Conservation (phyloP, 257 asterid species). For the Orobanche coerulescens region DNA sequence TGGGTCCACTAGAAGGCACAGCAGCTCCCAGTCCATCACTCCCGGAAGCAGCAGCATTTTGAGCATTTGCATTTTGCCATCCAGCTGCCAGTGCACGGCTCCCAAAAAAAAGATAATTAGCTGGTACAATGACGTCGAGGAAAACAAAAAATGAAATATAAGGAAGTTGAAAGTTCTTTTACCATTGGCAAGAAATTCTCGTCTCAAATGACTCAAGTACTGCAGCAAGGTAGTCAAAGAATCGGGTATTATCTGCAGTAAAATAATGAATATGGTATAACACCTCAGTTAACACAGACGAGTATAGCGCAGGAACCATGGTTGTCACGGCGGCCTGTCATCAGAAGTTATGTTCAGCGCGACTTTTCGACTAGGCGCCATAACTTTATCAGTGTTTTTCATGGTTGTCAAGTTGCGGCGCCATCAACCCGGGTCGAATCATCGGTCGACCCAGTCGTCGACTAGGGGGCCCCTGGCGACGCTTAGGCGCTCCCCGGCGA, state of each 20-base stretch:
- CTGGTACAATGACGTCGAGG: neutral
- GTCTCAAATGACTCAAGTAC: constrained; percentile 63
- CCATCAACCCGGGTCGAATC: too few relatives aligned
- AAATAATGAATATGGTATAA: constrained; percentile 9
- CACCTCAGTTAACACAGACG: constrained; percentile 14
- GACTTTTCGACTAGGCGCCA: too few relatives aligned
- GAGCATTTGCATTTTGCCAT: constrained; percentile 39
- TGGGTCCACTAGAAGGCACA: constrained; percentile 31
- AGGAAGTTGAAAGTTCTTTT: constrained; percentile 26
- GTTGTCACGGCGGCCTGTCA: too few relatives aligned
- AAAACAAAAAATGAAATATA: constrained; percentile 10
- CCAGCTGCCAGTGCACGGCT: constrained; percentile 32
- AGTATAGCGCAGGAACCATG: neutral
- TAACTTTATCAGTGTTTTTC: too few relatives aligned
- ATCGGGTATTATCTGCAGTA: constrained; percentile 63
- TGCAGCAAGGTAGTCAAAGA: constrained; percentile 75
- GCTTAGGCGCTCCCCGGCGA: too few relatives aligned
- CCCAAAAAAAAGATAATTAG: constrained; percentile 1
- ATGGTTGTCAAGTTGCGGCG: too few relatives aligned
- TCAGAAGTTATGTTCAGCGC: too few relatives aligned
- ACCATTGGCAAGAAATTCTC: constrained; percentile 64
- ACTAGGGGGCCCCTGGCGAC: too few relatives aligned
- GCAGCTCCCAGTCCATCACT: constrained; percentile 35
- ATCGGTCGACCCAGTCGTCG: too few relatives aligned
- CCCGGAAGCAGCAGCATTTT: constrained; percentile 34